Percentiles rank a stretch among this genome's conserved stretches.
phyloP scores from a whole-genome alignment of 352 stramenopile genomes.

The Lagenidium sp. region DNA sequence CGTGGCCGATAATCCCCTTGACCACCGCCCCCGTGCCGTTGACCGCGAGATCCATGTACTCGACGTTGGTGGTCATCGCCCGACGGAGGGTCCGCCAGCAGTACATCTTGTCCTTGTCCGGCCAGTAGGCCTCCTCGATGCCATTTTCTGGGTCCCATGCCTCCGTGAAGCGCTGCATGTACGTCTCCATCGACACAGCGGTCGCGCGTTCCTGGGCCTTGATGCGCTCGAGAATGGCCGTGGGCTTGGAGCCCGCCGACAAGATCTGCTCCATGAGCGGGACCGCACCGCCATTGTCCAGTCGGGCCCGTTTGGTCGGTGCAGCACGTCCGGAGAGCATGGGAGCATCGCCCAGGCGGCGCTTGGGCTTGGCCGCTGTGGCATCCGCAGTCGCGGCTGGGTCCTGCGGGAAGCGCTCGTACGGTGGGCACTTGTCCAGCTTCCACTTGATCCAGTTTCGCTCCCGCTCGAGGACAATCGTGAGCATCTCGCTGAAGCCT shows the following conservation, averaged over 20 bases:
- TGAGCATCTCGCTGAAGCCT: constrained; percentile 84
- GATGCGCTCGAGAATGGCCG: constrained; percentile 65
- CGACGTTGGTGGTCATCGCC: constrained; percentile 66
- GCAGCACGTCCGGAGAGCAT: constrained; percentile 12
- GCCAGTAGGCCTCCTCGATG: constrained; percentile 95
- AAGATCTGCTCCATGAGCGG: constrained; percentile 73
- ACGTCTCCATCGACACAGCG: constrained; percentile 57
- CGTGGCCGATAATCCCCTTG: constrained; percentile 54
- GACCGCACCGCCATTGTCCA: constrained; percentile 13
- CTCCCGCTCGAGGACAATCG: constrained; percentile 79
- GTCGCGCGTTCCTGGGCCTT: constrained; percentile 59
- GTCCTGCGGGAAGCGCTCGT: constrained; percentile 31
- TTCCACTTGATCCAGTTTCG: constrained; percentile 90
- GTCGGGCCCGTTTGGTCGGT: constrained; percentile 14
- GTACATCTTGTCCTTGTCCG: constrained; percentile 88
- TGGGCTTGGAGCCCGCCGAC: constrained; percentile 64
- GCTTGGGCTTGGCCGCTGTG: constrained; percentile 20
- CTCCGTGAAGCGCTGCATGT: constrained; percentile 87
- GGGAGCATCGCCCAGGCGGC: constrained; percentile 26
- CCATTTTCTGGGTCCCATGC: constrained; percentile 93
- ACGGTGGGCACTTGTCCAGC: constrained; percentile 74
- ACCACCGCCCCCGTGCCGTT: constrained; percentile 55
- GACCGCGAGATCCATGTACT: constrained; percentile 58
- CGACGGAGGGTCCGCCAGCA: constrained; percentile 80
- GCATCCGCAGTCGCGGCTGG: constrained; percentile 13